Percentiles rank a stretch among this genome's conserved stretches.
Evolutionary conservation across 106 monocot genomes (phyloP).

Genomic region (Dendrobium nobile): DNA sequence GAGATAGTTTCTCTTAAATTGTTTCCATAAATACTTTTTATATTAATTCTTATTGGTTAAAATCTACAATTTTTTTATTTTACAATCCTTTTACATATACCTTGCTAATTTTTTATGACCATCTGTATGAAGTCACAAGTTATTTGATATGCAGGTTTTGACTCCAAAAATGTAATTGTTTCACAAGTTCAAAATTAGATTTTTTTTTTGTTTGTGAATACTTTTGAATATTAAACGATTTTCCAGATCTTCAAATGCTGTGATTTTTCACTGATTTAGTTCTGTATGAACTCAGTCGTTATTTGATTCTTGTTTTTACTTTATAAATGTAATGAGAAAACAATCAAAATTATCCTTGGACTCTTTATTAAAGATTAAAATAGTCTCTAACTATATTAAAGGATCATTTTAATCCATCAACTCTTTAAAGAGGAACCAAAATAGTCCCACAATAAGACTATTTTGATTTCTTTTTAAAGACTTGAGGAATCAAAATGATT

Average conservation of each 20-base stretch:
- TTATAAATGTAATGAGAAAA: neutral
- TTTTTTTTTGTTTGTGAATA: neutral
- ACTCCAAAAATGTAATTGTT: neutral
- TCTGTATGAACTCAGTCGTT: too few relatives aligned
- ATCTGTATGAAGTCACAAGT: neutral
- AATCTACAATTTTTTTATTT: conserved; percentile 1
- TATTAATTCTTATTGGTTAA: neutral
- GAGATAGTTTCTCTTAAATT: conserved; percentile 4
- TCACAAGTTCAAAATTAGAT: neutral
- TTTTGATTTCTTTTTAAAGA: too few relatives aligned
- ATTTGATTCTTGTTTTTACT: too few relatives aligned
- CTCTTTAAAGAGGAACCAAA: too few relatives aligned
- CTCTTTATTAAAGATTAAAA: too few relatives aligned
- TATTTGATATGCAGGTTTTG: neutral
- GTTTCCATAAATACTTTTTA: neutral
- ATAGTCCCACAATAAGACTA: too few relatives aligned
- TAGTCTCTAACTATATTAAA: too few relatives aligned
- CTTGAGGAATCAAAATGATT: too few relatives aligned
- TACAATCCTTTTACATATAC: neutral
- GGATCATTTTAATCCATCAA: too few relatives aligned
- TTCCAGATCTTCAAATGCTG: too few relatives aligned
- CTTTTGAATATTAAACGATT: neutral
- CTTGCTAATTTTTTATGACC: neutral
- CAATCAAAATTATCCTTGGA: too few relatives aligned
- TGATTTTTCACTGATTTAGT: too few relatives aligned